Evolutionary conservation across 1,284 basidiomycete species (phyloP), one percentile per base, ranked within the genome.

Genomic region (Cutaneotrichosporon spelunceum): DNA sequence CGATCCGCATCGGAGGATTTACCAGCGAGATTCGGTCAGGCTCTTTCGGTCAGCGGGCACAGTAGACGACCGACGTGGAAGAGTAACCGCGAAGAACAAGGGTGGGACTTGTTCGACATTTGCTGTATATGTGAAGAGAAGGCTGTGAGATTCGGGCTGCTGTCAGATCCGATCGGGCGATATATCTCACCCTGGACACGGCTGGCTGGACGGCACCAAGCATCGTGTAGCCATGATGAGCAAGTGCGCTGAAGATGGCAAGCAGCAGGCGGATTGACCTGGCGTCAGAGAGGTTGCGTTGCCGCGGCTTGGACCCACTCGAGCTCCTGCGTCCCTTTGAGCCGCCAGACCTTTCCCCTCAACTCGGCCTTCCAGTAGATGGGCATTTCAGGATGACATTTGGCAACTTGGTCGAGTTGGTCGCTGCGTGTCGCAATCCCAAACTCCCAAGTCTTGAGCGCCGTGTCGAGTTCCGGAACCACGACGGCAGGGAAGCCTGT

Each of bases 1-100:
- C 70, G 1, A 61, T 59, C 49, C 68, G 68, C 1, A 65, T 61
- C 4, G 75, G 75, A 0, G 76, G 63, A 2, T 70, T 74, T 33
- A 78, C 71, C 57, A 78, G 60, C 1, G 76, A 76, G 4, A 78
- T 61, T 16, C 74, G 66, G 53, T 78, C 75, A 5, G 74, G 70
- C 14, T 76, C 76, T 78, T 64, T 27, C 21, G 0, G 50, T 61
- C n/a, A 63, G 56, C 26, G 8, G 19, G 47, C 2, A 19, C 24
- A n/a, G n/a, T 23, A 21, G 19, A 3, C 39, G 24, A 63, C 73
- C 63, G 26, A 76, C 76, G 53, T 34, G 76, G 76, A 10, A 78
- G 55, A 9, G 74, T 74, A 4, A 78, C n/a, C 2, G 76, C 76
- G 39, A 78, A 75, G 59, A 72, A 75, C 1, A 68, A 59, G 0